These are phyloP conservation scores for Pinus albicaulis DNA, from an alignment of 75 land plant genomes.

Conservation along the genomic window DNA sequence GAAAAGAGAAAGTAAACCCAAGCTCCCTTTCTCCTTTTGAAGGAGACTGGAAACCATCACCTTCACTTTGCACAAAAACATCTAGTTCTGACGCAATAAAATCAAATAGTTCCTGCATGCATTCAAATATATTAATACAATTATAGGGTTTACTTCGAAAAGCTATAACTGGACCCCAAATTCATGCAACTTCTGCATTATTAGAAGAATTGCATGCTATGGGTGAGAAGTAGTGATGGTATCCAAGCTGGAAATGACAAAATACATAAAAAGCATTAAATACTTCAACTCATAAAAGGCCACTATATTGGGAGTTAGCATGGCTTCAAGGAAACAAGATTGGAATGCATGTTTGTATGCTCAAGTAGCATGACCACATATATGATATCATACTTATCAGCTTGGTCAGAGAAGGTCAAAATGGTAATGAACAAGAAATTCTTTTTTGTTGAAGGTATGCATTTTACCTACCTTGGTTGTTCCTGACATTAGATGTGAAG, in stretches of 20 bases:
- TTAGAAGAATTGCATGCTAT: too few species aligned
- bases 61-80: constrained; percentile 51
- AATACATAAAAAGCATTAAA: too few species aligned
- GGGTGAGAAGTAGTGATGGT: too few species aligned
- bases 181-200: too few species aligned
- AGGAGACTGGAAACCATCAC: constrained; percentile 10
- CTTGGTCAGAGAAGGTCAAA: not conserved
- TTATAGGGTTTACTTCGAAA: too few species aligned
- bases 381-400: too few species aligned
- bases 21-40: constrained; percentile 34
- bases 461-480: constrained; percentile 59
- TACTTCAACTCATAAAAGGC: not conserved
- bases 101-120: constrained; percentile 66
- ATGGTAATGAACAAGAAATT: not conserved
- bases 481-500: constrained; percentile 61
- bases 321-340: not conserved
- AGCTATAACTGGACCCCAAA: too few species aligned
- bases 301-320: not conserved
- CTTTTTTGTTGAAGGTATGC: not conserved
- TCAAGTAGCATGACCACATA: not conserved
- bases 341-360: not conserved
- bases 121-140: too few species aligned
- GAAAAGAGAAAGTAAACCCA: constrained; percentile 85
- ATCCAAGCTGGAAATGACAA: too few species aligned
- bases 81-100: constrained; percentile 49